phyloP scores from a whole-genome alignment of 192 early-diverging fungal genomes.

The Pilaira anomala region DNA sequence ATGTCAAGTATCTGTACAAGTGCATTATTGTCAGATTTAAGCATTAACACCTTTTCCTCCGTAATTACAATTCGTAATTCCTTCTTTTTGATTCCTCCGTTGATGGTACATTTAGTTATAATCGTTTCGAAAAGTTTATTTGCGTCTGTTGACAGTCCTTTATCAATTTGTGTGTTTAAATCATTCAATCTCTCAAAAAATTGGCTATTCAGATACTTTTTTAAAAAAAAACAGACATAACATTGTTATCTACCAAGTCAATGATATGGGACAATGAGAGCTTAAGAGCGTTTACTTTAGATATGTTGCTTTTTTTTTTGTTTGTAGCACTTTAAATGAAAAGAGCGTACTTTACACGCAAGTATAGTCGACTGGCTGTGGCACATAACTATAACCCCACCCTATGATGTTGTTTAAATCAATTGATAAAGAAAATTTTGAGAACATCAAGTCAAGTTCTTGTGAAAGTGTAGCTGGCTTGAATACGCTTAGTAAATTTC shows the following conservation, averaged over 20 bases:
- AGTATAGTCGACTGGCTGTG: too few relatives aligned
- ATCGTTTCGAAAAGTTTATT: background rate
- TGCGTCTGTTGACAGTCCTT: conserved; percentile 1
- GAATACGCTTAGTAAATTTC: too few relatives aligned
- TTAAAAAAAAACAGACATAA: background rate
- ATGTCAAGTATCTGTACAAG: background rate
- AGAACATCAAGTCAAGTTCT: background rate
- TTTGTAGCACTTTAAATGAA: too few relatives aligned
- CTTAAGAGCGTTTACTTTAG: background rate
- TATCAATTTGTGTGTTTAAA: background rate
- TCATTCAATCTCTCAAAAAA: background rate
- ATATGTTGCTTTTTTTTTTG: too few relatives aligned
- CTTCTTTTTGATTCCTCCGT: background rate
- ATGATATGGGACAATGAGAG: background rate
- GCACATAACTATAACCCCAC: too few relatives aligned
- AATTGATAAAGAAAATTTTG: background rate
- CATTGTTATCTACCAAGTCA: background rate
- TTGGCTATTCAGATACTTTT: background rate
- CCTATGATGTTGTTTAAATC: background rate
- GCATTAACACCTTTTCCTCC: background rate
- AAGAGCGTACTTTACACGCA: too few relatives aligned
- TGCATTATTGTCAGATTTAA: background rate
- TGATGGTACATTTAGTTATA: background rate
- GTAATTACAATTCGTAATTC: background rate
- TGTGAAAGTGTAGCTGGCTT: background rate